Base-by-base conservation (phyloP, 225 moss, liverwort and hornwort species). In the Polytrichum formosum region DNA sequence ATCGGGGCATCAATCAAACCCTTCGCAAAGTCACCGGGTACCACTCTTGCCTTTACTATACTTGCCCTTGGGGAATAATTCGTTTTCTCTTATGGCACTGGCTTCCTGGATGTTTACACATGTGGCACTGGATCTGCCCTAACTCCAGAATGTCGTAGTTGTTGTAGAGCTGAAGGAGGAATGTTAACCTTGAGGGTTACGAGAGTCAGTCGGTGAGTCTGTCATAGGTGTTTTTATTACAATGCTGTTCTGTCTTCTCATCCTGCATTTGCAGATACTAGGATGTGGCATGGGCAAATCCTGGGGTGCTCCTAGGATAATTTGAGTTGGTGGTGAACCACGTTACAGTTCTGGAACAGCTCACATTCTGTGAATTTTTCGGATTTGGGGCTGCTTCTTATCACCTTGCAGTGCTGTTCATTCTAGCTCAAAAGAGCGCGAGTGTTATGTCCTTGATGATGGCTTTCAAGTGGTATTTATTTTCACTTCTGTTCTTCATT, bases 21-120 rank as follows among this genome's bases (percentile, higher is more conserved):
- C 83, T 87, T 18, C 80, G 83, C 76, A 87, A 87, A 83, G 87
- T 87, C 55, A 76, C 87, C 6, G 87, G 81, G 87, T 87, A 70
- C 54, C 17, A 9, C 35, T 63, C 33, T 46, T 6, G 6, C 71
- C 21, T 6, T 26, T 9, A 26, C 68, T 68, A 13, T 28, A 63
- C 59, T 63, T 21, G 58, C 58, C 23, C 23, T 20, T 20, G 58
- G 20, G 21, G 7, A 58, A 20, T 58, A 6, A 23, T 58, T 58
- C 4, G 20, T 58, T 23, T 61, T 37, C 53, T 33, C 18, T 1
- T 1, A 1, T 0, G 0, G 18, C 7, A 28, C 54, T 18, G 13
- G 13, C 1, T 30, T 23, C 21, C 61, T 23, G 22, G 7, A 1
- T 69, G 19, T 65, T 26, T 0, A 18, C 54, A 63, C 13, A 21